Evolutionary conservation across 1,284 basidiomycete genomes (phyloP), one percentile per base, ranked within the genome.

Genomic region (Hypsizygus ulmarius): DNA sequence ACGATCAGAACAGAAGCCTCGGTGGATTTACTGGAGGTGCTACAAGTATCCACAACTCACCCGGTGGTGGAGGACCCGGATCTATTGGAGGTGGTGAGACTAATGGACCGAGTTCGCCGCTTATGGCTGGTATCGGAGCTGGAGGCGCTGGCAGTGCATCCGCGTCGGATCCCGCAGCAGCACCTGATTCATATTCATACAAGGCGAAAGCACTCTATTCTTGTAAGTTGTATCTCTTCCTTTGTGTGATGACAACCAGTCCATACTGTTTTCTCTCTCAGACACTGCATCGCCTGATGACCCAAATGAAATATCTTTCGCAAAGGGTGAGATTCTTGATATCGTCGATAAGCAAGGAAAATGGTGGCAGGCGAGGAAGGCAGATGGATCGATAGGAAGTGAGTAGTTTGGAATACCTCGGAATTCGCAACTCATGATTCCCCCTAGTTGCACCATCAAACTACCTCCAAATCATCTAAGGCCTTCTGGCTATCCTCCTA

Each of bases 301-400:
- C 68, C 92, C 95, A 7, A 97, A 93, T 62, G 97, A 99, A 71
- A 90, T 99, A 42, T 91, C 90, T 38, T 98, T 99, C 68, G 65
- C 74, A 48, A 98, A 98, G 67, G 93, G 93, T 44, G 96, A 99
- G 64, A 78, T 94, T 35, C 79, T 99, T 55, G 94, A 98, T 50
- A 91, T 99, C 54, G 70, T 96, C 44, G 97, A 99, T 71, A 95
- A 92, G 66, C 81, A 86, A 58, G 93, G 92, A 45, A 94, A 94
- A 67, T 95, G 92, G 92, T 98, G 92, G 92, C 93, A 96, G 67
- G 93, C 93, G 38, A 85, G 77, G 61, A 97, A 91, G 66, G 65
- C 79, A 11, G 87, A 92, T 61, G 96, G 94, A 42, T 72, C 81
- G 51, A 73, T 84, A 56, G 87, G 96, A 73, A 93, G 87, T 90